Evolutionary conservation across 1,284 basidiomycete species (phyloP), one percentile per base, ranked within the genome.

Genomic region (Moesziomyces parantarcticus): DNA sequence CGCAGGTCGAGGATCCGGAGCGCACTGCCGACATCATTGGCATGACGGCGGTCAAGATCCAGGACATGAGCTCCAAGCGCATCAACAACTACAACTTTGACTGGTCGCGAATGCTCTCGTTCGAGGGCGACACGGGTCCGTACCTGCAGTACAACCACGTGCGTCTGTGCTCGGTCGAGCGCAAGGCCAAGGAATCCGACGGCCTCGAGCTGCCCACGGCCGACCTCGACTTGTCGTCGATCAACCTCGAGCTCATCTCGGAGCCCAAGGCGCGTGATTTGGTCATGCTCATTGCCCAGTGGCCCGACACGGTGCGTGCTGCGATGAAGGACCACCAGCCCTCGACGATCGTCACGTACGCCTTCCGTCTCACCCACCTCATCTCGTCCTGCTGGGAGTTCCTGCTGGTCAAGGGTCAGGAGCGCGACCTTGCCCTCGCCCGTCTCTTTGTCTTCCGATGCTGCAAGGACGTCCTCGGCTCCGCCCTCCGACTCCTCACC

Each of bases 51-150:
- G 91, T 99, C 82, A 99, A 99, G 87, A 95, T 99, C 77, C 97
- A 99, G 85, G 96, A 99, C 84, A 94, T 98, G 94, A 88, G 90
- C 43, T 93, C 92, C 25, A 97, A 95, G 85, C 94, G 96, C 69
- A 92, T 97, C 85, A 97, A 97, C 86, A 95, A 97, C 87, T 99
- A 99, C 86, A 90, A 88, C 16, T 98, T 97, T 86, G 92, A 95
- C 85, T 95, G 93, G 90, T 89, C 92, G 74, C 90, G 95, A 52
- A 97, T 97, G 92, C 89, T 92, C 55, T 93, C 92, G 34, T 98
- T 97, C 84, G 94, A 97, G 84, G 96, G 96, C 49, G 96, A 98
- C 85, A 98, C 96, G 2, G 96, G 94, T 54, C 77, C 80, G 43
- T 83, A 84, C 64, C 63, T 84, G 39, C 79, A 78, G 66, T 98